phyloP scores from a whole-genome alignment of 345 rosid genomes.

The Camelina neglecta region DNA sequence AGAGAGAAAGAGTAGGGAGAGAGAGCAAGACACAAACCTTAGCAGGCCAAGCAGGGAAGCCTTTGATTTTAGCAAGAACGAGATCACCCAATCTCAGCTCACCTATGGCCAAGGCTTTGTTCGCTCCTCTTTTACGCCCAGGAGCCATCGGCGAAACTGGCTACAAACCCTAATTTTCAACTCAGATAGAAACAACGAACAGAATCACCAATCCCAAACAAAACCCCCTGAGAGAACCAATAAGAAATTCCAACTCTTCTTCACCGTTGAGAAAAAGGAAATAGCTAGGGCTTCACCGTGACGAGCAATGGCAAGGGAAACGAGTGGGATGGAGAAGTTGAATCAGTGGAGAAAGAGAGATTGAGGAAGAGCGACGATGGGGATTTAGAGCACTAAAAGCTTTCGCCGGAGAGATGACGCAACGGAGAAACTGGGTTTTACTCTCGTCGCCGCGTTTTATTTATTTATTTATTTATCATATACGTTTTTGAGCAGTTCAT shows the following conservation, averaged over 20 bases:
- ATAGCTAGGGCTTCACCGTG: conserved; percentile 18
- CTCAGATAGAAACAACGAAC: background rate
- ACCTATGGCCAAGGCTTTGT: conserved; percentile 57
- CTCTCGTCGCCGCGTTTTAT: conserved; percentile 34
- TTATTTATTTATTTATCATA: background rate
- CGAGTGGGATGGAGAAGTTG: background rate
- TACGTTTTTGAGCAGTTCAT: background rate
- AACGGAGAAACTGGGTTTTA: conserved; percentile 21
- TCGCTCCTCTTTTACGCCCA: conserved; percentile 79
- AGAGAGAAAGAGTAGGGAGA: background rate
- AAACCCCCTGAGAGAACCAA: background rate
- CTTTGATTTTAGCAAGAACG: conserved; percentile 97
- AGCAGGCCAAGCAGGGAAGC: conserved; percentile 98
- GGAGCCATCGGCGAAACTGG: conserved; percentile 59
- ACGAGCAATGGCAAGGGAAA: conserved; percentile 6
- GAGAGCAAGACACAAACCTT: conserved; percentile 54
- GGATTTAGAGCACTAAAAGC: conserved; percentile 5
- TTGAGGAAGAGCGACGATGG: background rate
- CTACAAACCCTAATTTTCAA: conserved; percentile 41
- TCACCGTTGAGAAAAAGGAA: background rate
- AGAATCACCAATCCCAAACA: conserved; percentile 9
- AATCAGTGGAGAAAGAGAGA: conserved; percentile 14
- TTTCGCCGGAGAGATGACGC: conserved; percentile 23
- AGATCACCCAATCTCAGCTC: conserved; percentile 91
- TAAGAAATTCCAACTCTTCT: conserved; percentile 23